Evolutionary conservation across 2,329 filamentous ascomycete species (phyloP).

Genomic region (Immersiporthe knoxdaviesiana): DNA sequence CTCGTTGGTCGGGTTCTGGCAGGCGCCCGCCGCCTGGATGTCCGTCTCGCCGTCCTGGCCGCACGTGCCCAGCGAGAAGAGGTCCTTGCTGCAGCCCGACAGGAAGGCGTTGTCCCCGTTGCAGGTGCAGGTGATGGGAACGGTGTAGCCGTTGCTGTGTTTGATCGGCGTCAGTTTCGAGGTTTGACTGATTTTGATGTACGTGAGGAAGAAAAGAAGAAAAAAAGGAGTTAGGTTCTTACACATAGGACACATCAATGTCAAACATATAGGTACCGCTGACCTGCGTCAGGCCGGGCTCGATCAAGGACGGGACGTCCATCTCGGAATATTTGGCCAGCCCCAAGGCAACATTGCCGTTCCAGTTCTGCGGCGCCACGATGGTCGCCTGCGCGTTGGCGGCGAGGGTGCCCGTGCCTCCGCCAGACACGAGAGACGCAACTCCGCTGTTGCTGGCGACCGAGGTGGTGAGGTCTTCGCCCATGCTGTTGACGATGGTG

Average conservation of each 20-base stretch:
- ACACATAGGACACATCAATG: constrained; percentile 29
- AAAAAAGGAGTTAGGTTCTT: not conserved
- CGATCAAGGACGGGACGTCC: constrained; percentile 17
- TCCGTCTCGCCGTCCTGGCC: constrained; percentile 11
- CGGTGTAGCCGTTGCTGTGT: constrained; percentile 27
- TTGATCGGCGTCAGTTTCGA: not conserved
- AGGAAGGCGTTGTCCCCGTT: constrained; percentile 20
- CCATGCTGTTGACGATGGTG: constrained; percentile 27
- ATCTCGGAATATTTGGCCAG: constrained; percentile 9
- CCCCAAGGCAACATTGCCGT: constrained; percentile 24
- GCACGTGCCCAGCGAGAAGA: constrained; percentile 19
- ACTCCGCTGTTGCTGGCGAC: constrained; percentile 20
- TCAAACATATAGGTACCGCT: constrained; percentile 16
- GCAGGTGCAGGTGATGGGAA: constrained; percentile 28
- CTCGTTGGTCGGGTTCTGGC: constrained; percentile 24
- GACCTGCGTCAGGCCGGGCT: constrained; percentile 20
- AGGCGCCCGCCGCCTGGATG: constrained; percentile 14
- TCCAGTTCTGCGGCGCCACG: constrained; percentile 25
- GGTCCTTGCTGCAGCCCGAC: constrained; percentile 26
- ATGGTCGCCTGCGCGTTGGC: constrained; percentile 16
- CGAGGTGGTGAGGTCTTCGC: constrained; percentile 19
- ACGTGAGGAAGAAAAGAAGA: not conserved
- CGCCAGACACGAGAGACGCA: constrained; percentile 3
- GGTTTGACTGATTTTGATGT: not conserved
- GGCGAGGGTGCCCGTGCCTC: not conserved